Conservation (phyloP, 2,329 filamentous ascomycete genomes). For the Blastomyces emzantsi region DNA sequence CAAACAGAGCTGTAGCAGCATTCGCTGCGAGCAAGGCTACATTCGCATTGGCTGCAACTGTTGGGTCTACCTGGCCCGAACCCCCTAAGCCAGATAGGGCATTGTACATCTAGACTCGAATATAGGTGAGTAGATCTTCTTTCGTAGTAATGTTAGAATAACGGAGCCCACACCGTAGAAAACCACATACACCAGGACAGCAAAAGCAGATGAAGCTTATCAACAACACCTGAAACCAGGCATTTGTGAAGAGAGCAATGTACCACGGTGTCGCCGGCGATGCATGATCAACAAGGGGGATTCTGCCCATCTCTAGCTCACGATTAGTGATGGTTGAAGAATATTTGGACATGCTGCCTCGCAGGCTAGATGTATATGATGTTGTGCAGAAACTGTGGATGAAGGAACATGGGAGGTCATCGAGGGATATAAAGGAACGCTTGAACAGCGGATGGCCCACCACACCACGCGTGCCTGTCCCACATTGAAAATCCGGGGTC, state of each 20-base stretch:
- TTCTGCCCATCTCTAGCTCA: not conserved
- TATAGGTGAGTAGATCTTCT: not conserved
- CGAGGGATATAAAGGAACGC: not conserved
- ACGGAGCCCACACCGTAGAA: not conserved
- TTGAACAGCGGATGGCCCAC: too few species aligned
- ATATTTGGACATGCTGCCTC: not conserved
- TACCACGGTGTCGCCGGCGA: not conserved
- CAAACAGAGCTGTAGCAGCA: conserved; percentile 37
- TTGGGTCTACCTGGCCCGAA: conserved; percentile 39
- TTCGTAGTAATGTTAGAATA: not conserved
- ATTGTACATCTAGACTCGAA: conserved; percentile 39
- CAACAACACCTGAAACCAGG: conserved; percentile 42
- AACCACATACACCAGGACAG: conserved; percentile 35
- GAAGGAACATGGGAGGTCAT: not conserved
- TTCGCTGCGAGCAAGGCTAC: conserved; percentile 39
- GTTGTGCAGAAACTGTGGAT: not conserved
- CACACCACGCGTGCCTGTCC: too few species aligned
- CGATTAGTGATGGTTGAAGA: not conserved
- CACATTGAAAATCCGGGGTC: not conserved
- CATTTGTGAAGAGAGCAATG: conserved; percentile 31
- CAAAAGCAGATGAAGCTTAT: conserved; percentile 45
- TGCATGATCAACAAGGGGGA: not conserved
- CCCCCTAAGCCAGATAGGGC: conserved; percentile 40
- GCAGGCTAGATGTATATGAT: not conserved
- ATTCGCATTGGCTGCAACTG: conserved; percentile 40